Percentiles rank a stretch among this genome's conserved stretches.
Conservation (phyloP, 139 green algal genomes). For the Trebouxia sp. region DNA sequence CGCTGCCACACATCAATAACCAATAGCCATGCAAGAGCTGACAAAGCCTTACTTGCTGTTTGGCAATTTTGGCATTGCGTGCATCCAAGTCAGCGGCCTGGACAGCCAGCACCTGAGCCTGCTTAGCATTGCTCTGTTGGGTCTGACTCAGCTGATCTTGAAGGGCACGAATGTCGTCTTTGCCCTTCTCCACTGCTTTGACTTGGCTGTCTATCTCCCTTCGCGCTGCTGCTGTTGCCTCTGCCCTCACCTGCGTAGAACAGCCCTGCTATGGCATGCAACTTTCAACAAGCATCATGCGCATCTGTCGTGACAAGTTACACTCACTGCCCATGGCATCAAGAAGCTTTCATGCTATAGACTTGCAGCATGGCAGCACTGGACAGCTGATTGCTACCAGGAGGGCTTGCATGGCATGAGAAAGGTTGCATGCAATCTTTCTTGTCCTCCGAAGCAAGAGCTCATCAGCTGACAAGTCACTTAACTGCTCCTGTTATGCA, state of each 20-base stretch:
- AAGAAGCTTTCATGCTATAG: no score
- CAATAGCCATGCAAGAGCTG: no score
- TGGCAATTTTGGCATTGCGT: not conserved
- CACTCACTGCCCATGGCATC: not conserved
- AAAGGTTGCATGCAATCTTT: no score
- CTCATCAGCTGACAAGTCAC: not conserved
- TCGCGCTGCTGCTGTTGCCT: constrained; percentile 19
- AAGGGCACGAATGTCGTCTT: constrained; percentile 34
- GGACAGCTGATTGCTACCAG: not conserved
- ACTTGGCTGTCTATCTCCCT: constrained; percentile 22
- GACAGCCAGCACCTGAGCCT: constrained; percentile 5
- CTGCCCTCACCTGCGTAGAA: constrained; percentile 11
- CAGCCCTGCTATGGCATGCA: no score
- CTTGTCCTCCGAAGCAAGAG: no score
- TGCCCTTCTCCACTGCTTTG: constrained; percentile 21
- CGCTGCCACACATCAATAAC: no score
- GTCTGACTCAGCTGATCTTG: not conserved
- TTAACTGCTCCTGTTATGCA: not conserved
- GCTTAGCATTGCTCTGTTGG: not conserved
- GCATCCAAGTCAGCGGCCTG: not conserved
- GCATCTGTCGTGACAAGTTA: no score
- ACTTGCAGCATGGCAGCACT: not conserved
- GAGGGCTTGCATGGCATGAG: no score
- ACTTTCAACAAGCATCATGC: no score
- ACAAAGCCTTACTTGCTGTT: not conserved